These are phyloP conservation scores for Neofusicoccum parvum DNA, from an alignment of 2,329 filamentous ascomycete species.

Conservation along the genomic window DNA sequence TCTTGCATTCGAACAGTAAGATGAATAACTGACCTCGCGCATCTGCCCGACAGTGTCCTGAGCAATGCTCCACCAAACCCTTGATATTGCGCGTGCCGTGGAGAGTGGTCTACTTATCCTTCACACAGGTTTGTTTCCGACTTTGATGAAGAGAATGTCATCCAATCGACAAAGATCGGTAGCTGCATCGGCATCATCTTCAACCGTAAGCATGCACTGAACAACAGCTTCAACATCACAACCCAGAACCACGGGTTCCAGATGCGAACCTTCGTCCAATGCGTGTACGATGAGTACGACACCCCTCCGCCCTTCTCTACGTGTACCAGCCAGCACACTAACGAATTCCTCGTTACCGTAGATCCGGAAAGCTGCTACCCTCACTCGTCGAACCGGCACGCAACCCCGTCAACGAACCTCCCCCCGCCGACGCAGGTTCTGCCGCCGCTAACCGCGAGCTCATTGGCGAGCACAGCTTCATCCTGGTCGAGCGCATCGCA, in stretches of 20 bases:
- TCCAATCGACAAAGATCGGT: background rate
- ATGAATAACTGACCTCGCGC: background rate
- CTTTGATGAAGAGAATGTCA: background rate
- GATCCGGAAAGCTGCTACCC: background rate
- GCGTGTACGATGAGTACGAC: background rate
- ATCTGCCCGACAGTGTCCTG: background rate
- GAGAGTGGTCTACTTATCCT: background rate
- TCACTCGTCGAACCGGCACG: background rate
- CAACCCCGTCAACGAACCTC: background rate
- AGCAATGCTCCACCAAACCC: background rate
- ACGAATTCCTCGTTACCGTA: background rate
- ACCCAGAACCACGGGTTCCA: background rate
- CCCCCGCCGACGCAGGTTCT: too few species aligned
- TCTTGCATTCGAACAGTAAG: conserved; percentile 3
- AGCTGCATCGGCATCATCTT: background rate
- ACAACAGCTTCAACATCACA: background rate
- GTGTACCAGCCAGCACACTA: background rate
- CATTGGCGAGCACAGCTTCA: conserved; percentile 9
- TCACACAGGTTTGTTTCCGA: background rate
- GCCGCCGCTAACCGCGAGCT: background rate
- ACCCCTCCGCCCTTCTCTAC: background rate
- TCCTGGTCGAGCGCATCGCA: background rate
- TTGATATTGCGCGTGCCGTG: background rate
- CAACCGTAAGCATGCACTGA: conserved; percentile 1
- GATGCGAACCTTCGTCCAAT: background rate